phyloP scores from a whole-genome alignment of 139 green algal genomes.

The Coelastrella sp. region DNA sequence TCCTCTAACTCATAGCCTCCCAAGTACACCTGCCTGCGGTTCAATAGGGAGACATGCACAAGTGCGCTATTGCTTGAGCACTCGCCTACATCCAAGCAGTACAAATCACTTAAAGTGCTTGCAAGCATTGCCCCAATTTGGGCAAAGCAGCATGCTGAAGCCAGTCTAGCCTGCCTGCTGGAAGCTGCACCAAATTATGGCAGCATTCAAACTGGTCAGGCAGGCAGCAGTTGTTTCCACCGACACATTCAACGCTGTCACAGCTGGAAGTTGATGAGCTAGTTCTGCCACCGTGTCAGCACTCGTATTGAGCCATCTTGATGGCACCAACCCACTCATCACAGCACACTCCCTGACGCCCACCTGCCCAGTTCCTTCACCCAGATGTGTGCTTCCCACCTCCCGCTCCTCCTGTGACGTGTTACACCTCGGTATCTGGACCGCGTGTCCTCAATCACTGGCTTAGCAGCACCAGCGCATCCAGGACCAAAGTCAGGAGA shows the following conservation, averaged over 20 bases:
- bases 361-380: conserved; percentile 88
- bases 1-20: conserved; percentile 78
- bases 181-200: no score
- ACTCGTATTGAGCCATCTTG: neutral
- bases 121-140: no score
- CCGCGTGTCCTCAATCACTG: conserved; percentile 27
- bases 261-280: neutral
- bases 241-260: neutral
- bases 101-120: no score
- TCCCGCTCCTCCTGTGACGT: conserved; percentile 78
- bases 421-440: conserved; percentile 83
- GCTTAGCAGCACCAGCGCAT: neutral
- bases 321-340: neutral
- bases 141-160: no score
- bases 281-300: neutral
- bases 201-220: no score
- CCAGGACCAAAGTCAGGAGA: neutral
- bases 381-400: conserved; percentile 91
- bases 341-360: neutral
- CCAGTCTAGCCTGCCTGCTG: no score
- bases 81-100: no score
- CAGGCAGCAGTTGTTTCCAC: no score
- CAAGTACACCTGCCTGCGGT: conserved; percentile 65
- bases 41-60: neutral
- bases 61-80: neutral